Conservation (phyloP, 2,329 filamentous ascomycete genomes). For the Phialemoniopsis sp. region DNA sequence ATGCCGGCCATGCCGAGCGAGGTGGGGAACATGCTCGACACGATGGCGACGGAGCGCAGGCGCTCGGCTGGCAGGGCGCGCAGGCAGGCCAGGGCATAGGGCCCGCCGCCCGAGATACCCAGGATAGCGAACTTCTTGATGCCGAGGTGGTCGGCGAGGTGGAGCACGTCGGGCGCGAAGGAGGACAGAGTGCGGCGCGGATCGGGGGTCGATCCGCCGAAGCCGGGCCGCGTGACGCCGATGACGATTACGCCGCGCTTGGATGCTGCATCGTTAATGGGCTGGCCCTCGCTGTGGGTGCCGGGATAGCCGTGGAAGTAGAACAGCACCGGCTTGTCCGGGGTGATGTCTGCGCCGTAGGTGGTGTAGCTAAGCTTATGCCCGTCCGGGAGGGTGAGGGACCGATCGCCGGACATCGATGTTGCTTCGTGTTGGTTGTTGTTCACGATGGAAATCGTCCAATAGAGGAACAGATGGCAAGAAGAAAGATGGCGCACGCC, state of each 20-base stretch:
- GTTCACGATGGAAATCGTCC: no score
- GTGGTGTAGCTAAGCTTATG: conserved; percentile 17
- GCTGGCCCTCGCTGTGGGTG: conserved; percentile 13
- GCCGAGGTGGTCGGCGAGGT: conserved; percentile 2
- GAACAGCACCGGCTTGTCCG: not conserved
- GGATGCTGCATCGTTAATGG: conserved; percentile 2
- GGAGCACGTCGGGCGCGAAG: conserved; percentile 1
- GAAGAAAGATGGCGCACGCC: no score
- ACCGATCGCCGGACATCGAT: not conserved
- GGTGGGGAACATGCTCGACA: conserved; percentile 11
- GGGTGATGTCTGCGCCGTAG: conserved; percentile 10
- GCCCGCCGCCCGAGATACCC: conserved; percentile 1
- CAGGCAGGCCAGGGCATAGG: not conserved
- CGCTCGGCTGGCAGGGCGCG: not conserved
- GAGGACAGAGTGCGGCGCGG: conserved; percentile 2
- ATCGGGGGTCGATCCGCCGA: conserved; percentile 16
- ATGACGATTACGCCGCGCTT: conserved; percentile 8
- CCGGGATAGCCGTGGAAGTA: conserved; percentile 18
- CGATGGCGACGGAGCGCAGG: conserved; percentile 1
- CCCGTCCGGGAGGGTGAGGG: conserved; percentile 16
- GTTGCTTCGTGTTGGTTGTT: no score
- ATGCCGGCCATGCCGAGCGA: conserved; percentile 8
- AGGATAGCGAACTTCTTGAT: conserved; percentile 2
- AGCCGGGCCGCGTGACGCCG: conserved; percentile 15
- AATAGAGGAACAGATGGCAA: no score